Conservation (phyloP, 371 early-diverging fungal species). For the Capniomyces stellatus region DNA sequence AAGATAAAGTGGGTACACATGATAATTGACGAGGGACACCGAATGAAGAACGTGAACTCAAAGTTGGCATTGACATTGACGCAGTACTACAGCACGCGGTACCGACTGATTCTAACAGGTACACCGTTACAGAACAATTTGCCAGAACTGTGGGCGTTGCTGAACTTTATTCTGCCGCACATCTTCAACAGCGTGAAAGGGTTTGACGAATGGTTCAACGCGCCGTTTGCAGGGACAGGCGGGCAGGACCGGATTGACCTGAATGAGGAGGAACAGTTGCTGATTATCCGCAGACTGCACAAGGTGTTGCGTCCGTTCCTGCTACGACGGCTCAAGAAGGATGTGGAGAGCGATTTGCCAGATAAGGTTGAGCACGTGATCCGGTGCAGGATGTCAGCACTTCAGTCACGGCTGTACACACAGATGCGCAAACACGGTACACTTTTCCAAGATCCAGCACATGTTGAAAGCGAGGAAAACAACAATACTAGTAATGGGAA, state of each 20-base stretch:
- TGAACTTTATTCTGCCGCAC: slow-evolving; percentile 94
- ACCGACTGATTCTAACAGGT: slow-evolving; percentile 95
- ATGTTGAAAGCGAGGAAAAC: slow-evolving; percentile 30
- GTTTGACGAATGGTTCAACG: slow-evolving; percentile 98
- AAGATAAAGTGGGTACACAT: slow-evolving; percentile 87
- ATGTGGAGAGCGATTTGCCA: slow-evolving; percentile 96
- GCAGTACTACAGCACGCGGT: slow-evolving; percentile 67
- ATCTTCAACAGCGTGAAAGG: slow-evolving; percentile 89
- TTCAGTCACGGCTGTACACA: slow-evolving; percentile 58
- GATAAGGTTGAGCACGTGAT: slow-evolving; percentile 97
- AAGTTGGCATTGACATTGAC: slow-evolving; percentile 71
- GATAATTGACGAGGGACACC: slow-evolving; percentile 98
- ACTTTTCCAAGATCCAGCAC: slow-evolving; percentile 31
- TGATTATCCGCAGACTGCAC: slow-evolving; percentile 93
- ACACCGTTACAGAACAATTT: slow-evolving; percentile 99
- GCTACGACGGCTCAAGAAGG: slow-evolving; percentile 94
- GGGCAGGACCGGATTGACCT: slow-evolving; percentile 76
- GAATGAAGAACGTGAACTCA: slow-evolving; percentile 91
- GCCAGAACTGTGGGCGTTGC: slow-evolving; percentile 94
- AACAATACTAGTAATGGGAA: background rate
- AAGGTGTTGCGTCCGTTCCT: slow-evolving; percentile 95
- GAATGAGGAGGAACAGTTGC: slow-evolving; percentile 93
- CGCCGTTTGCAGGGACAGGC: slow-evolving; percentile 74
- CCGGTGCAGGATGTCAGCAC: slow-evolving; percentile 75
- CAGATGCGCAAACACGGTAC: slow-evolving; percentile 61